Evolutionary conservation across 331 rosid species (phyloP).

Genomic region (Malus hybrid): DNA sequence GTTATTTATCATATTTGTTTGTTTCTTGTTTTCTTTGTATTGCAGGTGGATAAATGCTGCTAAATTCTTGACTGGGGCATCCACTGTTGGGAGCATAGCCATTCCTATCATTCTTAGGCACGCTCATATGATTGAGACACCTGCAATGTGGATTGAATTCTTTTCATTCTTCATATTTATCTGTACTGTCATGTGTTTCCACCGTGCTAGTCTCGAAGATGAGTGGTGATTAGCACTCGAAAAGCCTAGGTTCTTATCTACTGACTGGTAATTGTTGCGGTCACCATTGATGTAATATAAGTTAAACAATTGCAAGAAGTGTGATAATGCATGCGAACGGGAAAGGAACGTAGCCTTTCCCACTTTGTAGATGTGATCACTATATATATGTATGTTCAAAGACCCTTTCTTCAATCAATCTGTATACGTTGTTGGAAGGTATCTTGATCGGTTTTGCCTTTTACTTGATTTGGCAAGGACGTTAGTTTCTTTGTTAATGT

Average conservation of each 20-base stretch:
- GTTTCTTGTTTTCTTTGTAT: background rate
- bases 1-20: too few species aligned
- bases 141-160: slow-evolving; percentile 93
- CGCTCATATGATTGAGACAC: slow-evolving; percentile 85
- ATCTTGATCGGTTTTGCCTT: slow-evolving; percentile 5
- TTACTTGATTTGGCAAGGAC: background rate
- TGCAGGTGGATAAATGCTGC: slow-evolving; percentile 96
- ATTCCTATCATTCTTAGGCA: slow-evolving; percentile 91
- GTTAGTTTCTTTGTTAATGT: background rate
- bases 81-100: slow-evolving; percentile 83
- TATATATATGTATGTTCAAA: background rate
- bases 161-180: slow-evolving; percentile 84
- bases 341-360: slow-evolving; percentile 2
- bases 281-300: background rate
- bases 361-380: slow-evolving; percentile 27
- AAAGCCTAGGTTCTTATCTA: background rate
- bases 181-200: slow-evolving; percentile 86
- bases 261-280: slow-evolving; percentile 11
- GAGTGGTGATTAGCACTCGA: slow-evolving; percentile 56
- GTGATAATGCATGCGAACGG: background rate
- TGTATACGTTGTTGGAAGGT: slow-evolving; percentile 6
- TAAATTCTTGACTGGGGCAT: slow-evolving; percentile 91
- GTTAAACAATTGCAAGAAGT: background rate
- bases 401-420: background rate
- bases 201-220: slow-evolving; percentile 90